Evolutionary conservation across 1,139 yeast genomes (phyloP).

Genomic region (Pichia sp.): DNA sequence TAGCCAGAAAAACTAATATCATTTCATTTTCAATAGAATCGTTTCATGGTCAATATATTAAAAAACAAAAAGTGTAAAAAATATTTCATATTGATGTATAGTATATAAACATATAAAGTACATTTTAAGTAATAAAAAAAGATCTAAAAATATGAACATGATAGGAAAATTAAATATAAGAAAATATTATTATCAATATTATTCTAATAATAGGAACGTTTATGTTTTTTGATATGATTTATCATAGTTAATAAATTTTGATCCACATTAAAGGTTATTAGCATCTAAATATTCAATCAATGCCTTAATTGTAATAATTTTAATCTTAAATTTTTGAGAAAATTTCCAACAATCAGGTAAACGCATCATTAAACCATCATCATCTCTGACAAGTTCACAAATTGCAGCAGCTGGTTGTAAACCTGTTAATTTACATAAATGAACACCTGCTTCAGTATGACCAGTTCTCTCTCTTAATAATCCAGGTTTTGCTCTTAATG

Average conservation of each 20-base stretch:
- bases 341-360: conserved; percentile 77
- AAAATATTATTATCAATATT: too few species aligned
- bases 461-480: conserved; percentile 79
- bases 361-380: conserved; percentile 95
- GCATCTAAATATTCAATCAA: conserved; percentile 49
- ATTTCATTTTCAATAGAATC: too few species aligned
- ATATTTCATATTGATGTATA: too few species aligned
- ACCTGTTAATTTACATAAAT: conserved; percentile 71
- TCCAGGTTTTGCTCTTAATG: conserved; percentile 85
- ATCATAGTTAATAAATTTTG: neutral
- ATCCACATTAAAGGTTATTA: conserved; percentile 8
- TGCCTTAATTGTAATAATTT: conserved; percentile 76
- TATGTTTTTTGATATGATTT: neutral
- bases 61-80: too few species aligned
- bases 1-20: too few species aligned
- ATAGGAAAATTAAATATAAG: too few species aligned
- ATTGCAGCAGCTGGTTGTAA: conserved; percentile 85
- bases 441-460: conserved; percentile 98
- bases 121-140: too few species aligned
- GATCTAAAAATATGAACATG: too few species aligned
- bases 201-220: too few species aligned
- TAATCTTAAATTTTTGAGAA: conserved; percentile 54
- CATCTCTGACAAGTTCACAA: conserved; percentile 88
- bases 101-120: too few species aligned
- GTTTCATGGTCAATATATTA: too few species aligned